These are phyloP conservation scores for Chytriomyces sp. DNA, from an alignment of 192 early-diverging fungal genomes.

Conservation along the genomic window DNA sequence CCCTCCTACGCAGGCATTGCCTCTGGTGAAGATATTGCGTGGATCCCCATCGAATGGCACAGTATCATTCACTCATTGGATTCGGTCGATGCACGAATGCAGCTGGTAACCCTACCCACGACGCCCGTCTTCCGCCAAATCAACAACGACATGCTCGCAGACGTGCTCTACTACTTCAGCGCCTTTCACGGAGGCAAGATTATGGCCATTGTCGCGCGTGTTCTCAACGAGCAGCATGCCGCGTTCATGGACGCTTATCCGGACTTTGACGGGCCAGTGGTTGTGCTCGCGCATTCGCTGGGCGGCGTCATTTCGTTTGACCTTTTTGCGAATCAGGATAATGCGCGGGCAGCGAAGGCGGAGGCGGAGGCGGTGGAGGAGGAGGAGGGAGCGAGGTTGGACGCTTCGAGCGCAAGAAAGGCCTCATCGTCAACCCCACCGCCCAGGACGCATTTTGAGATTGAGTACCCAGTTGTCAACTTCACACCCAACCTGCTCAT, in stretches of 20 bases:
- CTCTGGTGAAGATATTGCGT: conserved; percentile 27
- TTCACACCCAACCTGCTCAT: conserved; percentile 47
- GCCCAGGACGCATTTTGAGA: conserved; percentile 38
- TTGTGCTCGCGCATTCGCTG: conserved; percentile 48
- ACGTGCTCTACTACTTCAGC: conserved; percentile 53
- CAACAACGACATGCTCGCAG: conserved; percentile 54
- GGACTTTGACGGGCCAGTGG: conserved; percentile 41
- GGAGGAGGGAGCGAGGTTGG: background rate
- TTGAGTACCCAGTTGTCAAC: conserved; percentile 46
- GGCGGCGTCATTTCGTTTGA: conserved; percentile 53
- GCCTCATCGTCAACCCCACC: too few species aligned
- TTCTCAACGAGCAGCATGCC: background rate
- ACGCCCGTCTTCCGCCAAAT: conserved; percentile 46
- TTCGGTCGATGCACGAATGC: conserved; percentile 43
- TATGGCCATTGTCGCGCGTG: conserved; percentile 8
- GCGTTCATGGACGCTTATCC: conserved; percentile 27
- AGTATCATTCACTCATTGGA: conserved; percentile 35
- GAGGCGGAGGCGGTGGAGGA: background rate
- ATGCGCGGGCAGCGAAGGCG: background rate
- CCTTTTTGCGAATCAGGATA: conserved; percentile 44
- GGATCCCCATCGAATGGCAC: conserved; percentile 53
- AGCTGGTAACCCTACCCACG: conserved; percentile 48
- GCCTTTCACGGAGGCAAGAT: conserved; percentile 48
- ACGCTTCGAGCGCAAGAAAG: background rate
- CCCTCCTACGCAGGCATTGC: background rate